Evolutionary conservation across 192 early-diverging fungal species (phyloP).

Genomic region (Entomortierella beljakovae): DNA sequence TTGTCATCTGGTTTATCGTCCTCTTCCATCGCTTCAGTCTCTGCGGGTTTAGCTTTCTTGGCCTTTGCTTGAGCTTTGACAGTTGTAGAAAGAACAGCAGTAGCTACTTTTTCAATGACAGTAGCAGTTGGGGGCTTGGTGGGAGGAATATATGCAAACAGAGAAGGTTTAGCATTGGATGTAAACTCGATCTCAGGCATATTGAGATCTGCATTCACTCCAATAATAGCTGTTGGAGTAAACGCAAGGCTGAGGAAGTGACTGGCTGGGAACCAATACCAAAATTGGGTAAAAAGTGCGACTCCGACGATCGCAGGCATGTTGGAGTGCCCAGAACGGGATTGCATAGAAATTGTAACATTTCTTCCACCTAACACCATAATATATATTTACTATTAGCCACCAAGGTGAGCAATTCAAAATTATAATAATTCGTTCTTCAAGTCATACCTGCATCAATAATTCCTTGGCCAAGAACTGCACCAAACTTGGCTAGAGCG

Average conservation of each 20-base stretch:
- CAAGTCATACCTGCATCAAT: slow-evolving; percentile 85
- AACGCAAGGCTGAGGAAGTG: slow-evolving; percentile 97
- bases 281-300: slow-evolving; percentile 98
- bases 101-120: slow-evolving; percentile 91
- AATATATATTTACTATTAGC: background rate
- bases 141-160: slow-evolving; percentile 94
- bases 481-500: slow-evolving; percentile 94
- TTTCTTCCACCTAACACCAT: slow-evolving; percentile 84
- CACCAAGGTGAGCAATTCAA: background rate
- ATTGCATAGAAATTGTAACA: slow-evolving; percentile 93
- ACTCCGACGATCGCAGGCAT: slow-evolving; percentile 99
- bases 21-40: slow-evolving; percentile 59
- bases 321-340: slow-evolving; percentile 87
- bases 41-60: slow-evolving; percentile 75
- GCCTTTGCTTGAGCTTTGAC: slow-evolving; percentile 90
- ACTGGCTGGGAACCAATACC: slow-evolving; percentile 99
- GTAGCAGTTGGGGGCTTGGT: slow-evolving; percentile 85
- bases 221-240: slow-evolving; percentile 95
- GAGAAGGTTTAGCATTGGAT: slow-evolving; percentile 86
- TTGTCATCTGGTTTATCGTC: slow-evolving; percentile 68
- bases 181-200: slow-evolving; percentile 88
- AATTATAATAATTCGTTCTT: background rate
- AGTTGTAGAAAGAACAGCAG: slow-evolving; percentile 96
- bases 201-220: slow-evolving; percentile 88
- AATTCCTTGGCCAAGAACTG: slow-evolving; percentile 95